Evolutionary conservation across 768 basidiomycete genomes (phyloP).

Genomic region (Astraeus odoratus): DNA sequence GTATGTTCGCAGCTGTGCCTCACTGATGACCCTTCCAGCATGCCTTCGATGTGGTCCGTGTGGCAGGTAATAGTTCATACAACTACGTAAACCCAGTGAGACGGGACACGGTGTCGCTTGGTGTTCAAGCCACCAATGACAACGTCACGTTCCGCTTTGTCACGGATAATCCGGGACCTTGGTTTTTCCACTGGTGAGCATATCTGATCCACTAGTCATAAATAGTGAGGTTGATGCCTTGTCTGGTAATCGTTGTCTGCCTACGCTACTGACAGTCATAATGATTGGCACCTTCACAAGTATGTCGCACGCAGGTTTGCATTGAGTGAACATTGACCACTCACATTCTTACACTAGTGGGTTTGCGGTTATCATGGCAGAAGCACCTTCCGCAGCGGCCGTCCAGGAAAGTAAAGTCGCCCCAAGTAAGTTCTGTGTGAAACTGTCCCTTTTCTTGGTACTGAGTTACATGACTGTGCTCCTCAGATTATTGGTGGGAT

Average conservation of each 20-base stretch:
- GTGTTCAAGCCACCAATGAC: constrained; percentile 22
- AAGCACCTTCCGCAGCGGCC: constrained; percentile 8
- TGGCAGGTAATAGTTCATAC: constrained; percentile 19
- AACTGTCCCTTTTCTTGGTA: neutral
- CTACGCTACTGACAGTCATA: too few species aligned
- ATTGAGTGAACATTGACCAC: too few species aligned
- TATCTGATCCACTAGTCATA: neutral
- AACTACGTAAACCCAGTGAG: constrained; percentile 34
- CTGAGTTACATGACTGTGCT: neutral
- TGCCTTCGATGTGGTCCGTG: constrained; percentile 30
- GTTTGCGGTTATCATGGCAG: constrained; percentile 25
- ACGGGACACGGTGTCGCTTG: constrained; percentile 28
- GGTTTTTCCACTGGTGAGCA: constrained; percentile 41
- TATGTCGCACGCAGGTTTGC: too few species aligned
- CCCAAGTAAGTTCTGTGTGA: constrained; percentile 16
- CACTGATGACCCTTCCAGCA: constrained; percentile 18
- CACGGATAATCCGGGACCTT: constrained; percentile 63
- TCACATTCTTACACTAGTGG: constrained; percentile 10
- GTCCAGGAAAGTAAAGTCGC: constrained; percentile 6
- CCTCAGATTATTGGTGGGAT: neutral
- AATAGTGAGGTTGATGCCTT: too few species aligned
- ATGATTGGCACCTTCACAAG: constrained; percentile 25
- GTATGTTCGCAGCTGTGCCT: neutral
- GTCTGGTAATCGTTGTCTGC: too few species aligned
- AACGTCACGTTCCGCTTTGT: constrained; percentile 51